Percentiles rank a stretch among this genome's conserved stretches.
Conservation (phyloP, 768 basidiomycete species). For the Paxillus involutus region DNA sequence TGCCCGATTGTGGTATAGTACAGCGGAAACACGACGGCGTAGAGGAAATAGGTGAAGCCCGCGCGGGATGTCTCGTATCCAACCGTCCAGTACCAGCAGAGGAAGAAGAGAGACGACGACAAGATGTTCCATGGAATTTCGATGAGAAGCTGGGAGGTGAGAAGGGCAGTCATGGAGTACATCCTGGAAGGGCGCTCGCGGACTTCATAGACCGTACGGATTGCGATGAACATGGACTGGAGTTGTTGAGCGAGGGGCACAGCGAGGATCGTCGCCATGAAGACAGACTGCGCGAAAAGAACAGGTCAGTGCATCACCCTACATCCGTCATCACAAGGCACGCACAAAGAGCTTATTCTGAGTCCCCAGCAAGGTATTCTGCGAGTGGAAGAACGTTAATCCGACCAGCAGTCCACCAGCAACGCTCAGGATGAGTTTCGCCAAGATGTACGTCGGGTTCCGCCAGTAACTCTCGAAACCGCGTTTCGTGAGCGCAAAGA, state of each 20-base stretch:
- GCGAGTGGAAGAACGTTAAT: slow-evolving; percentile 41
- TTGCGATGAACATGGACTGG: slow-evolving; percentile 55
- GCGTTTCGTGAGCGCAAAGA: slow-evolving; percentile 30
- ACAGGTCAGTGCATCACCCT: too few species aligned
- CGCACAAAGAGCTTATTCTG: slow-evolving; percentile 45
- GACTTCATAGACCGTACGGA: slow-evolving; percentile 58
- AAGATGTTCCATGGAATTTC: slow-evolving; percentile 47
- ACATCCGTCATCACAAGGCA: not conserved
- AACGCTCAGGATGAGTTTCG: slow-evolving; percentile 39
- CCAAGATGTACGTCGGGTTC: slow-evolving; percentile 37
- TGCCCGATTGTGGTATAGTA: slow-evolving; percentile 45
- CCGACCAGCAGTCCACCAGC: slow-evolving; percentile 38
- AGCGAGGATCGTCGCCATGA: slow-evolving; percentile 43
- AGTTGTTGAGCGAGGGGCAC: slow-evolving; percentile 58
- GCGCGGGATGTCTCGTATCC: slow-evolving; percentile 38
- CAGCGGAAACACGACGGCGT: slow-evolving; percentile 38
- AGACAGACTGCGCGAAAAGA: slow-evolving; percentile 39
- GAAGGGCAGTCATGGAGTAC: slow-evolving; percentile 60
- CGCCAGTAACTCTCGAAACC: slow-evolving; percentile 39
- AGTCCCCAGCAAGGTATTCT: slow-evolving; percentile 38
- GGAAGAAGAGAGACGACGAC: slow-evolving; percentile 39
- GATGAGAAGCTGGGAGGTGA: slow-evolving; percentile 51
- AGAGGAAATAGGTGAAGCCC: slow-evolving; percentile 40
- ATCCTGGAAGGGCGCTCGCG: slow-evolving; percentile 63
- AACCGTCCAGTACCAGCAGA: slow-evolving; percentile 52